Evolutionary conservation across 176 grass and related monocot genomes (phyloP).

Genomic region (Stipa capillata): DNA sequence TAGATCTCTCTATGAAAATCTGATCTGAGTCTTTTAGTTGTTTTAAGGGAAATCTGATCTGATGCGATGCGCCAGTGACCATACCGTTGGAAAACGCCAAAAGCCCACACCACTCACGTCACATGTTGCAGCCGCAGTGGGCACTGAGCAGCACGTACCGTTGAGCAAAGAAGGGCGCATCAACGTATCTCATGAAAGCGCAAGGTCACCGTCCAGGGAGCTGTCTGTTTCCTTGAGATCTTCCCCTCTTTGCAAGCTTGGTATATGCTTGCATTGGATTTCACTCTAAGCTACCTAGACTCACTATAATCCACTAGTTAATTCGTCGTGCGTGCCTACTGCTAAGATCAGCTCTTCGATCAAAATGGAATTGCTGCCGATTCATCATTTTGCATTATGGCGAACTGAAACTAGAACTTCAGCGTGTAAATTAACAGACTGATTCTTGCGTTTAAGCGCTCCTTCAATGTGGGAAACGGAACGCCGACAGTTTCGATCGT

Average conservation of each 20-base stretch:
- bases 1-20: too few species aligned
- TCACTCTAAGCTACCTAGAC: conserved; percentile 14
- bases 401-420: not conserved
- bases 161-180: too few species aligned
- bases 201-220: not conserved
- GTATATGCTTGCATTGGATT: conserved; percentile 23
- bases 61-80: not conserved
- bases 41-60: not conserved
- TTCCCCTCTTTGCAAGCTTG: not conserved
- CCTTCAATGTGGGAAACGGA: too few species aligned
- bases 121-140: not conserved
- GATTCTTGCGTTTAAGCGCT: not conserved
- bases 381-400: too few species aligned
- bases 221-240: not conserved
- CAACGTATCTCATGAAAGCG: not conserved
- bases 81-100: not conserved
- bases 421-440: not conserved
- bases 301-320: not conserved
- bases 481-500: conserved; percentile 1
- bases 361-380: not conserved
- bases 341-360: too few species aligned
- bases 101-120: not conserved
- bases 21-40: too few species aligned
- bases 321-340: too few species aligned
- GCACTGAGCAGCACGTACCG: too few species aligned